Base-by-base conservation (phyloP, 1,284 basidiomycete species). In the Spongispora temasekensis region DNA sequence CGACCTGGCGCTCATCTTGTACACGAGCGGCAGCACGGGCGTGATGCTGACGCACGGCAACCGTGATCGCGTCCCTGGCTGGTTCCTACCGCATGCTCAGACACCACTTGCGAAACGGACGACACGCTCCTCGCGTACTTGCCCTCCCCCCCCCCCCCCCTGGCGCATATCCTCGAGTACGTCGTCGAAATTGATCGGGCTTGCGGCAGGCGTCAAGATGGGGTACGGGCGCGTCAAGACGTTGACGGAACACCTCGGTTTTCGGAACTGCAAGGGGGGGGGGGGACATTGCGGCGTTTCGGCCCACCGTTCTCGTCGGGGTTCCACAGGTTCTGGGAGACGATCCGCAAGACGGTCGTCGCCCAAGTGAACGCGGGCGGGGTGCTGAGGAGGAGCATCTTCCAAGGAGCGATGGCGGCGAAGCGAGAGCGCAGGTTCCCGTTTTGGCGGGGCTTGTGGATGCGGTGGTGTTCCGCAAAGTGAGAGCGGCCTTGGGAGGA, bases 151-250 rank as follows among this genome's bases (percentile, higher is more conserved):
- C n/a, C n/a, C n/a, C n/a, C n/a, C n/a, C n/a, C 95, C 6, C 88
- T 96, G 44, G 95, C 95, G 7, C 93, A 96, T 75, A 95, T 97
- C 68, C 81, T 97, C 65, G 95, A 85, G 65, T 94, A 91, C 71
- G 86, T 93, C 63, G 63, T 91, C 94, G 67, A 92, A 93, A 77
- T 74, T 90, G 40, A 75, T 76, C 55, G 75, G 91, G 68, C 77
- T 87, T 69, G 85, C 83, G 71, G 77, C 84, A 46, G 93, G 93
- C 53, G 81, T 93, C 76, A 86, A 86, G 40, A 86, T 89, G 62
- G 96, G 96, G 3, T 98, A 94, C 71, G 96, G 93, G 25, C 89
- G 91, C 60, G 89, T 97, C 76, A 97, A 97, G 87, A 98, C 96
- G 21, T 84, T 98, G 64, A 98, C 96, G 4, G 94, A n/a, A 97